Conservation (phyloP, 805 yeast genomes). For the Metschnikowia koreensis region DNA sequence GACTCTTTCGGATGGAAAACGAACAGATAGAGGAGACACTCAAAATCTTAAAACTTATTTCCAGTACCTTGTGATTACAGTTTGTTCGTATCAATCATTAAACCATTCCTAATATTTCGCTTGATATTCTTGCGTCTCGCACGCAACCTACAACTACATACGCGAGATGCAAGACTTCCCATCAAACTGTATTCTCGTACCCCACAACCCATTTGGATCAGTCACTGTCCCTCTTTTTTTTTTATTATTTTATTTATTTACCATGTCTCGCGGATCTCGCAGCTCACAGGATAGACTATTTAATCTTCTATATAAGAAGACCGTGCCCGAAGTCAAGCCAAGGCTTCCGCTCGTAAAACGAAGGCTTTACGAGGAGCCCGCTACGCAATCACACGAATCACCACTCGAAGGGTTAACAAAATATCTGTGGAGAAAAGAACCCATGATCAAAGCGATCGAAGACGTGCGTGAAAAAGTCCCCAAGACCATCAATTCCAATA, state of each 20-base stretch:
- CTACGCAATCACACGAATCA: slow-evolving; percentile 15
- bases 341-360: slow-evolving; percentile 28
- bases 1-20: too few relatives aligned
- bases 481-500: slow-evolving; percentile 20
- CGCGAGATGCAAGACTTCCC: too few relatives aligned
- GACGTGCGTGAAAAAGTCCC: slow-evolving; percentile 20
- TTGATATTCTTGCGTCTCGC: too few relatives aligned
- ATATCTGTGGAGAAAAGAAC: slow-evolving; percentile 32
- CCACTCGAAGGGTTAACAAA: slow-evolving; percentile 29
- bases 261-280: slow-evolving; percentile 8
- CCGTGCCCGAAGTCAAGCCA: slow-evolving; percentile 29
- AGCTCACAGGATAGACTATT: slow-evolving; percentile 25
- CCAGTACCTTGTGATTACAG: too few relatives aligned
- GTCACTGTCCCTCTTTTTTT: neutral
- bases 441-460: slow-evolving; percentile 23
- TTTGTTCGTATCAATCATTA: too few relatives aligned
- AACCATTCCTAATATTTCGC: too few relatives aligned
- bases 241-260: too few relatives aligned
- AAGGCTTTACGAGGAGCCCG: slow-evolving; percentile 24
- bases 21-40: too few relatives aligned
- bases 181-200: too few relatives aligned
- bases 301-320: slow-evolving; percentile 29
- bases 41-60: too few relatives aligned
- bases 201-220: too few relatives aligned
- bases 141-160: too few relatives aligned